These are phyloP conservation scores for Zalaria obscura DNA, from an alignment of 2,329 filamentous ascomycete species.

Conservation along the genomic window DNA sequence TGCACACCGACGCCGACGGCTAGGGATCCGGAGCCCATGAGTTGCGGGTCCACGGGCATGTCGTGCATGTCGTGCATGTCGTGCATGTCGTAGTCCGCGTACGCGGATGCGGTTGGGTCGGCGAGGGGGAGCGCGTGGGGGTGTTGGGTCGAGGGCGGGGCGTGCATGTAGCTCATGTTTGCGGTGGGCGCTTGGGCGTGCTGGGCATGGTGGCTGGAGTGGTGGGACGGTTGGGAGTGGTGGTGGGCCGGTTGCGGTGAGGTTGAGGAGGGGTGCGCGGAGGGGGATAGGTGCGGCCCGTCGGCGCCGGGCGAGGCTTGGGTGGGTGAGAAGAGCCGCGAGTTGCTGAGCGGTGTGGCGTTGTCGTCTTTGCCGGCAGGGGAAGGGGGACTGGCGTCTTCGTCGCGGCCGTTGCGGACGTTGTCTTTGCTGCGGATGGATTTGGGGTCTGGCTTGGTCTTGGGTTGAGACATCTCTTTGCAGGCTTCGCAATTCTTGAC, in stretches of 20 bases:
- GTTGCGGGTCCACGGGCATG: conserved; percentile 46
- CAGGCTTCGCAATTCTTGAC: conserved; percentile 86
- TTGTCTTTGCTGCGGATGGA: neutral
- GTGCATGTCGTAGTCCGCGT: conserved; percentile 28
- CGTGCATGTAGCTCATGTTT: neutral
- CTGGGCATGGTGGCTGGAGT: neutral
- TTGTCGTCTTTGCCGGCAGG: neutral
- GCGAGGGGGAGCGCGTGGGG: conserved; percentile 15
- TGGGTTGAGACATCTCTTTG: conserved; percentile 42
- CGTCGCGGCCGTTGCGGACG: neutral
- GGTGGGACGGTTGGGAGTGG: conserved; percentile 3
- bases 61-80: conserved; percentile 33
- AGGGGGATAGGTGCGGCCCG: conserved; percentile 1
- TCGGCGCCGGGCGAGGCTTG: conserved; percentile 16
- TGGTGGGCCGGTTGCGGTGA: conserved; percentile 13
- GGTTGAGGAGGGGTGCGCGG: too few species aligned
- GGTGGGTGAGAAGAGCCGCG: neutral
- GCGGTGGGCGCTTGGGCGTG: neutral
- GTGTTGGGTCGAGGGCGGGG: conserved; percentile 10
- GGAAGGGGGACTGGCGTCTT: neutral
- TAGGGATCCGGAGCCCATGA: conserved; percentile 30
- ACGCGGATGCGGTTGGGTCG: conserved; percentile 21
- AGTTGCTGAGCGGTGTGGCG: neutral
- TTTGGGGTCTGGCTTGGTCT: conserved; percentile 3
- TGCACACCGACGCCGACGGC: neutral